These are phyloP conservation scores for Rhytidiadelphus loreus DNA, from an alignment of 225 moss, liverwort and hornwort genomes.

Conservation along the genomic window DNA sequence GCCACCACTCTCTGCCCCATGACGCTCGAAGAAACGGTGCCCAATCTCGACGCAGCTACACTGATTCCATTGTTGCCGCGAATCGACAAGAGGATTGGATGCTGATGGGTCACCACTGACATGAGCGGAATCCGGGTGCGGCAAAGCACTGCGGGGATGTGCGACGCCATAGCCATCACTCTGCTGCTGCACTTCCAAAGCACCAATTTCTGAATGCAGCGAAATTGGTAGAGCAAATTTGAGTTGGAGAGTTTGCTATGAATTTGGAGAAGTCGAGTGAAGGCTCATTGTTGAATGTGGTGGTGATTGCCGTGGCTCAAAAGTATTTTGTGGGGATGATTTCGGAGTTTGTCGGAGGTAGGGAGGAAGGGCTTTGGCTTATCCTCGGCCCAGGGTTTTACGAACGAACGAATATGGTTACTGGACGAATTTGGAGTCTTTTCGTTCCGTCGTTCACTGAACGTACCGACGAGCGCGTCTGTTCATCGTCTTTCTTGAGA, in stretches of 20 bases:
- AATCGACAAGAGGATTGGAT: not conserved
- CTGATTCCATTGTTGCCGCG: not conserved
- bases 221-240: not conserved
- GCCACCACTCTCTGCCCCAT: constrained; percentile 26
- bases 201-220: not conserved
- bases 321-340: not conserved
- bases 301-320: not conserved
- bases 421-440: not conserved
- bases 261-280: not conserved
- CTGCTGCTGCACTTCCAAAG: not conserved
- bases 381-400: constrained; percentile 19
- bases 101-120: constrained; percentile 1
- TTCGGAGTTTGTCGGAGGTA: no score
- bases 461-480: not conserved
- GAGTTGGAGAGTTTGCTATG: not conserved
- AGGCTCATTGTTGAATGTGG: not conserved
- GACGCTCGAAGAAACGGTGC: not conserved
- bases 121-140: constrained; percentile 23
- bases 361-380: constrained; percentile 5
- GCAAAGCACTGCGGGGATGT: constrained; percentile 26
- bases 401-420: not conserved
- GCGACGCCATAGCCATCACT: constrained; percentile 28
- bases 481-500: not conserved
- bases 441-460: not conserved
- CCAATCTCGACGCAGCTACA: not conserved